phyloP scores from a whole-genome alignment of 768 basidiomycete species.

The Cyclocybe aegerita region DNA sequence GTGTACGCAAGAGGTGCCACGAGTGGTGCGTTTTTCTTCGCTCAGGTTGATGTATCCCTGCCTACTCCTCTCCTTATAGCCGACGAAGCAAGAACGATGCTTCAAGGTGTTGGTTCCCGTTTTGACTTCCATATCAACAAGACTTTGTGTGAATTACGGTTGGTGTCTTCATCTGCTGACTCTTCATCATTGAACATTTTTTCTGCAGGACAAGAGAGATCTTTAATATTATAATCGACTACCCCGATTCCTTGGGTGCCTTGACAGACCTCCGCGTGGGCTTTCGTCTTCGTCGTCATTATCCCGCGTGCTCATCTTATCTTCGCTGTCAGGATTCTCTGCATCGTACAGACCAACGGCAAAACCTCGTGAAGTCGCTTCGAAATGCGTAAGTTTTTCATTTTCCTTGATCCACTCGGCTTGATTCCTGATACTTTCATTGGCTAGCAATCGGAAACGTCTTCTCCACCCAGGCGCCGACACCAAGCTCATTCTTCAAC shows the following conservation, averaged over 20 bases:
- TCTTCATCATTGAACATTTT: neutral
- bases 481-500: conserved; percentile 83
- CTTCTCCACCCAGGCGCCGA: conserved; percentile 95
- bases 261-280: conserved; percentile 81
- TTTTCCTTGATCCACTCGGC: neutral
- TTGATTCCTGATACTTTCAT: conserved; percentile 2
- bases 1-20: conserved; percentile 72
- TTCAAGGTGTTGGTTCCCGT: conserved; percentile 75
- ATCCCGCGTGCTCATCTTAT: neutral
- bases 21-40: conserved; percentile 23
- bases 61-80: conserved; percentile 34
- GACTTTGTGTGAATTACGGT: conserved; percentile 86
- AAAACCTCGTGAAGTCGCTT: conserved; percentile 71
- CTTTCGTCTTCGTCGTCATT: neutral
- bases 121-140: conserved; percentile 95
- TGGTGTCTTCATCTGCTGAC: conserved; percentile 13
- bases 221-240: conserved; percentile 96
- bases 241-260: conserved; percentile 83
- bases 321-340: conserved; percentile 62
- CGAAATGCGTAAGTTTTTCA: conserved; percentile 68
- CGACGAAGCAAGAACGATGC: conserved; percentile 68
- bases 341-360: conserved; percentile 77
- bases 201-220: conserved; percentile 68
- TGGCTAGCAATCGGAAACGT: conserved; percentile 73
- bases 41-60: neutral